A percentile compares a stretch with the other conserved stretches of the same genome.
Evolutionary conservation across 169 alveolate species (phyloP).

Genomic region (Cryptosporidium xiaoi): DNA sequence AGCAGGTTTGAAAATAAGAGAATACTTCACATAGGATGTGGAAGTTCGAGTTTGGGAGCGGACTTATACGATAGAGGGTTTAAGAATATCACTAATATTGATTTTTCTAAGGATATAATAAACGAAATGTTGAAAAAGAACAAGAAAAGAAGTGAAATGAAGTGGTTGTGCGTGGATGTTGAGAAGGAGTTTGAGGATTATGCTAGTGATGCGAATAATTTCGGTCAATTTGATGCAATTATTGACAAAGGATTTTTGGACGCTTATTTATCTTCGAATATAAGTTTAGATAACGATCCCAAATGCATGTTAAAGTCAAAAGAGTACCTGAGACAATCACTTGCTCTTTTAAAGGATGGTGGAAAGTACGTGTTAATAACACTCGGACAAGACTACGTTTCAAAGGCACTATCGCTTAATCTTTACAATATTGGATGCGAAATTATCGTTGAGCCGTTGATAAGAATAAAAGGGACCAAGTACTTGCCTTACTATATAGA

Average conservation of each 20-base stretch:
- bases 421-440: slow-evolving; percentile 13
- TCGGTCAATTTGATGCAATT: slow-evolving; percentile 42
- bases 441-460: slow-evolving; percentile 29
- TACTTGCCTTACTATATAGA: slow-evolving; percentile 65
- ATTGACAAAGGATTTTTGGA: slow-evolving; percentile 73
- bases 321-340: slow-evolving; percentile 3
- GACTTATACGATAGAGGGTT: slow-evolving; percentile 88
- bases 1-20: slow-evolving; percentile 41
- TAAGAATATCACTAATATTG: slow-evolving; percentile 84
- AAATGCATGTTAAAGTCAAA: slow-evolving; percentile 2
- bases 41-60: slow-evolving; percentile 86
- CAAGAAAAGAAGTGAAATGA: slow-evolving; percentile 72
- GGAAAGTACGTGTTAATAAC: slow-evolving; percentile 59
- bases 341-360: slow-evolving; percentile 7
- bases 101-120: slow-evolving; percentile 85
- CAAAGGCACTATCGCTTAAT: slow-evolving; percentile 17
- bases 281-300: neutral
- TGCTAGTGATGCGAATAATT: slow-evolving; percentile 16
- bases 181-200: slow-evolving; percentile 42
- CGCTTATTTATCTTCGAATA: slow-evolving; percentile 24
- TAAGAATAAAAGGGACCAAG: slow-evolving; percentile 24
- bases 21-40: slow-evolving; percentile 89
- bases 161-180: slow-evolving; percentile 62
- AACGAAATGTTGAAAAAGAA: slow-evolving; percentile 83
- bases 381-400: slow-evolving; percentile 54